Base-by-base conservation (phyloP, 1,284 basidiomycete species). In the Cryptococcus sp. region DNA sequence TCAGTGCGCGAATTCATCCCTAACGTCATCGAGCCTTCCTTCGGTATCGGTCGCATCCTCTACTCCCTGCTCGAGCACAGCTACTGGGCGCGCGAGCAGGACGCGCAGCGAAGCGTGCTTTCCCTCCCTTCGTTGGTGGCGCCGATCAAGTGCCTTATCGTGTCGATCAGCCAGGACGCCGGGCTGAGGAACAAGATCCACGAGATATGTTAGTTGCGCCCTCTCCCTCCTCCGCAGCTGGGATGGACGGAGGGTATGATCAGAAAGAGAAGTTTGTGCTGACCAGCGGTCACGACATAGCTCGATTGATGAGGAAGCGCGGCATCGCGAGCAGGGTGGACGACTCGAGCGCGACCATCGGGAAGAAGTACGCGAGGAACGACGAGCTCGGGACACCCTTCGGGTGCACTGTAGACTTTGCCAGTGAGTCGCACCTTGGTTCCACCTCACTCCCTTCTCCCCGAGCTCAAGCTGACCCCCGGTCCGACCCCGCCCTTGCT, bases 21-120 rank as follows among this genome's bases (percentile, higher is more conserved):
- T 47, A 98, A 98, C 79, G 95, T 99, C 76, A 96, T 98, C 73
- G 95, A 98, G 77, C 95, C 95, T 28, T 99, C 96, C 18, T 98
- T 98, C 78, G 95, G 96, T 67, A 86, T 98, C 67, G 95, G 95
- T 56, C 90, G 95, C 58, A 97, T 98, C 71, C 82, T 98, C 48
- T 98, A 98, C 78, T 87, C 87, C 38, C 81, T 98, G 52, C 85
- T 98, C 48, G 95, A 99, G 78, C 95, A 98, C 81, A 87, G 84
- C 68, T 99, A 89, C 83, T 98, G 95, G 95, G 85, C 85, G 56
- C 85, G 95, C 73, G 93, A 92, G 72, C 86, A 91, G 71, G 91
- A 95, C 76, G 79, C 89, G 40, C 88, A 91, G 60, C 88, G 92
- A 69, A 88, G 86, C 60, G 92, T 91, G 38, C 84, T 98, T 38